These are phyloP conservation scores for Amanita muscaria DNA, from an alignment of 768 basidiomycete species.

Conservation along the genomic window DNA sequence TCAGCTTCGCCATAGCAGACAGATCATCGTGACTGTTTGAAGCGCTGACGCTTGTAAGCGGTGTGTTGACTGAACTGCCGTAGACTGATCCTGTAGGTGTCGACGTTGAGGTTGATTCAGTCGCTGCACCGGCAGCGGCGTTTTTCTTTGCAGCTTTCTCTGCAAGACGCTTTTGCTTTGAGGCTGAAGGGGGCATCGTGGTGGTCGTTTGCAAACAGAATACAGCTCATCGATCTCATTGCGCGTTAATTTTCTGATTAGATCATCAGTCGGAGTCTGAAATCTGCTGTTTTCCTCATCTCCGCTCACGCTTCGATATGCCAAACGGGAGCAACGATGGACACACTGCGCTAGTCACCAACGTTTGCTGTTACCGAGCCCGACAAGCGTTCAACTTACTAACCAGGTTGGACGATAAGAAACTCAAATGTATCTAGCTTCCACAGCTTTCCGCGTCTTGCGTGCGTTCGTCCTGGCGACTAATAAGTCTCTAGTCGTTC, in stretches of 20 bases:
- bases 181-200: constrained; percentile 74
- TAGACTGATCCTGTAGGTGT: constrained; percentile 57
- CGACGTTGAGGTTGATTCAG: constrained; percentile 44
- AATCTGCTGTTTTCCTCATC: no score
- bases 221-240: constrained; percentile 13
- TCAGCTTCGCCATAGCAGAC: constrained; percentile 80
- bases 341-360: no score
- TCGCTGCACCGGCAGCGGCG: constrained; percentile 26
- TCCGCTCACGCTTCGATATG: no score
- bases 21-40: constrained; percentile 77
- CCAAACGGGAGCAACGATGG: no score
- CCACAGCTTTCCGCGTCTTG: no score
- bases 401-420: no score
- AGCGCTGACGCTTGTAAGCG: constrained; percentile 75
- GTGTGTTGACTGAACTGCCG: constrained; percentile 63
- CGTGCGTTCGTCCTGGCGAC: no score
- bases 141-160: constrained; percentile 87
- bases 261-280: constrained; percentile 26
- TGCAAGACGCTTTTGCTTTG: constrained; percentile 89
- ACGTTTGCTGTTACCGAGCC: no score
- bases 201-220: constrained; percentile 5
- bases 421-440: no score
- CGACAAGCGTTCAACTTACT: no score
- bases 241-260: constrained; percentile 25
- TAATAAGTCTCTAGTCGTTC: no score